Percentiles rank a stretch among this genome's conserved stretches.
phyloP scores from a whole-genome alignment of 2,329 filamentous ascomycete species.

The Xylaria sp. region DNA sequence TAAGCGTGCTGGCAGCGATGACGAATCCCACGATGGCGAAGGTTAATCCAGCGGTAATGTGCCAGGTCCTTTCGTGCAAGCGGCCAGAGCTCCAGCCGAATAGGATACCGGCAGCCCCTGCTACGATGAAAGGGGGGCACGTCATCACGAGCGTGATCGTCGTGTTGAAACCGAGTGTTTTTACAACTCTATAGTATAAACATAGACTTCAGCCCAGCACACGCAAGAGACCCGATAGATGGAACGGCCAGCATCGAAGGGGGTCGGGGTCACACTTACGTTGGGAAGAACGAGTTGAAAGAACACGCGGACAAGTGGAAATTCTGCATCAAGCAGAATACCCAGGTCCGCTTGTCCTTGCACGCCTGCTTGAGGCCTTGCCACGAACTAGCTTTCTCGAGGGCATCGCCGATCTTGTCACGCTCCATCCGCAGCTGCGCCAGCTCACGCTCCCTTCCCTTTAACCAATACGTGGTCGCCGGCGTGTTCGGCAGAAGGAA shows the following conservation, averaged over 20 bases:
- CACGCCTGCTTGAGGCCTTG: conserved; percentile 53
- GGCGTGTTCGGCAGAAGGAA: conserved; percentile 52
- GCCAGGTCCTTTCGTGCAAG: conserved; percentile 52
- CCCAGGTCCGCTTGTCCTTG: conserved; percentile 53
- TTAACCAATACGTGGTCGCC: conserved; percentile 48
- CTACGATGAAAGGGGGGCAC: conserved; percentile 55
- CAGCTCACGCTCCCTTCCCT: conserved; percentile 49
- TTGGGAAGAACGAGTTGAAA: conserved; percentile 51
- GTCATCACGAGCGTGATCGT: conserved; percentile 56
- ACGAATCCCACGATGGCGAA: conserved; percentile 48
- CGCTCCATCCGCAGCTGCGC: conserved; percentile 51
- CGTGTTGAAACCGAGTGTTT: conserved; percentile 51
- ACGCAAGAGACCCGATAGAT: not conserved
- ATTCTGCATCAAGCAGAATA: conserved; percentile 59
- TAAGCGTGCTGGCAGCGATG: conserved; percentile 41
- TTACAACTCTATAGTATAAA: conserved; percentile 45
- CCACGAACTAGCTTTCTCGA: conserved; percentile 43
- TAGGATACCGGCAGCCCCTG: conserved; percentile 49
- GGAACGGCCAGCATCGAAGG: not conserved
- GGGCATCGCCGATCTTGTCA: conserved; percentile 53
- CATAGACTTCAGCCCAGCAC: not conserved
- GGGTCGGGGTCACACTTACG: conserved; percentile 30
- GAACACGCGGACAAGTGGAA: conserved; percentile 54
- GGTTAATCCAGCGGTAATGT: conserved; percentile 49
- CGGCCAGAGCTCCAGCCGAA: conserved; percentile 54